These are phyloP conservation scores for Cucurbita argyrosperma DNA, from an alignment of 306 rosid species.

Conservation along the genomic window DNA sequence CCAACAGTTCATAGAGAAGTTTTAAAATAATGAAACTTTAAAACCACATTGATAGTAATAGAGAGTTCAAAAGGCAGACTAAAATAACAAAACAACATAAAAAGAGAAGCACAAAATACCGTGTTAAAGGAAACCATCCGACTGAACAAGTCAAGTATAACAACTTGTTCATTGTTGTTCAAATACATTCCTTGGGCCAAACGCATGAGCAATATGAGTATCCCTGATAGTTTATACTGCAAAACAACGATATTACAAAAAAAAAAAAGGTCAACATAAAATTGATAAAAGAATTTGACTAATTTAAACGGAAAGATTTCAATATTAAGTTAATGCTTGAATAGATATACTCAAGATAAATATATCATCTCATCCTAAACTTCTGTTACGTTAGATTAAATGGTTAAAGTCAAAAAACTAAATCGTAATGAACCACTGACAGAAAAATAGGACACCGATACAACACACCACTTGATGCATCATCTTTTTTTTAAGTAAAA, in stretches of 20 bases:
- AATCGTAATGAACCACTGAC: neutral
- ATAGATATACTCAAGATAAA: neutral
- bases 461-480: neutral
- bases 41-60: neutral
- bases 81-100: slow-evolving; percentile 9
- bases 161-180: slow-evolving; percentile 46
- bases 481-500: neutral
- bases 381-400: neutral
- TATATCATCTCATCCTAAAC: neutral
- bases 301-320: neutral
- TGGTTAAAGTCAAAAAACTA: neutral
- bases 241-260: slow-evolving; percentile 15
- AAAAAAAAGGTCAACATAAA: neutral
- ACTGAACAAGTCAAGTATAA: slow-evolving; percentile 65
- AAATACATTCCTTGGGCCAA: slow-evolving; percentile 55
- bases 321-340: neutral
- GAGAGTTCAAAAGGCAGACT: neutral
- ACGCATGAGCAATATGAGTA: slow-evolving; percentile 61
- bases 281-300: neutral
- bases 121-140: slow-evolving; percentile 64
- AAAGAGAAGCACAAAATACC: slow-evolving; percentile 35
- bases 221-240: slow-evolving; percentile 59
- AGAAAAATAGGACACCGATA: neutral
- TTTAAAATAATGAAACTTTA: neutral
- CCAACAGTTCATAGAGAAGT: neutral